Base-by-base conservation (phyloP, 2,329 filamentous ascomycete genomes). In the Chrysoporthe austroafricana region DNA sequence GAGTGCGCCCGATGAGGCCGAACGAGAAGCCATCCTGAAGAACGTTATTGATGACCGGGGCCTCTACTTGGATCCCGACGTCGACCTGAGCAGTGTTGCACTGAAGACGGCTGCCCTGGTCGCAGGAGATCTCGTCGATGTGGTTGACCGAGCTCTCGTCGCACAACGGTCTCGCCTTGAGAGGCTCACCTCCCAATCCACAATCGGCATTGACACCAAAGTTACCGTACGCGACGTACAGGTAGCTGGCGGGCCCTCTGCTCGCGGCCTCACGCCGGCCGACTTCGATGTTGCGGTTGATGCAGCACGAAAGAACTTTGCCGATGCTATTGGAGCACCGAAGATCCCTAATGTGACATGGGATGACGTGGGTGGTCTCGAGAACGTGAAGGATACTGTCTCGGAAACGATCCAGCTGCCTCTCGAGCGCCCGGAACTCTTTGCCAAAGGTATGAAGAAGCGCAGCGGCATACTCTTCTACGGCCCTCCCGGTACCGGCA, bases 361-460 rank as follows among this genome's bases (percentile, higher is more conserved):
- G 95, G 91, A 95, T 72, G 95, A 99, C 77, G 95, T 99, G 26
- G 95, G 95, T 78, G 95, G 96, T 62, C 85, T 98, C 43, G 90
- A 91, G 42, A 94, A 97, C 73, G 94, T 98, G 77, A 98, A 98
- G 82, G 94, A 97, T 72, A 94, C 95, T n/a, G 91, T 98, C 64
- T 92, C 93, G 77, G 96, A 98, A 78, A 98, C 96, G 0, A 98
- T 98, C 64, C 95, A 97, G 77, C 84, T 98, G 46, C 96, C 95
- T 0, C 86, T 98, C 1, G 93, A 97, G 70, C 86, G 94, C 11
- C 95, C 95, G 0, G 96, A 98, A 77, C 86, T 98, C 1, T 98
- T 98, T 74, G 94, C 94, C 43, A 96, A 95, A 82, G 96, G 95
- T 62, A 96, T 98, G 91, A 97, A 97, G 86, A 98, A 98, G 82